A percentile compares a stretch with the other conserved stretches of the same genome.
Evolutionary conservation across 1,284 basidiomycete genomes (phyloP).

Genomic region (Athelia sp.): DNA sequence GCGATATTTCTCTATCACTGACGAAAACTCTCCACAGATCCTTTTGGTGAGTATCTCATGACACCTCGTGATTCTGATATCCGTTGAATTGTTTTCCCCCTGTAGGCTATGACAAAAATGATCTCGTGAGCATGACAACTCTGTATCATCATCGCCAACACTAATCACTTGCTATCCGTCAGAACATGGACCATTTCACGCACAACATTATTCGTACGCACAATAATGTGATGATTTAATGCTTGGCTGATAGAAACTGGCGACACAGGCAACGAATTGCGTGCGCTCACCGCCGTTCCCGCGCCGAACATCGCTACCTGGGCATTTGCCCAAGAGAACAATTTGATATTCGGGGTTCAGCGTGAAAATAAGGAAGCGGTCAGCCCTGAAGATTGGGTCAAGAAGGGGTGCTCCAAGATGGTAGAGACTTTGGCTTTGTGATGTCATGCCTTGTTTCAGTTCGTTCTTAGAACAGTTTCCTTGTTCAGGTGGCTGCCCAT

Average conservation of each 20-base stretch:
- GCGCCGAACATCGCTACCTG: conserved; percentile 53
- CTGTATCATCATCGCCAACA: conserved; percentile 4
- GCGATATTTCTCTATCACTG: conserved; percentile 5
- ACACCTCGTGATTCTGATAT: conserved; percentile 21
- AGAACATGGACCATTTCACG: conserved; percentile 66
- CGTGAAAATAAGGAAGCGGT: conserved; percentile 31
- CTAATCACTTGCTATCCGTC: conserved; percentile 2
- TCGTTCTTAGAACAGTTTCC: too few species aligned
- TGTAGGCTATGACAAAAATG: conserved; percentile 62
- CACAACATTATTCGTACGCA: conserved; percentile 55
- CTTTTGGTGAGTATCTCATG: conserved; percentile 36
- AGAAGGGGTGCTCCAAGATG: conserved; percentile 40
- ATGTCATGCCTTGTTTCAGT: too few species aligned
- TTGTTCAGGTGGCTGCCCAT: too few species aligned
- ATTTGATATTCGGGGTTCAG: conserved; percentile 42
- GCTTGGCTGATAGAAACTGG: not conserved
- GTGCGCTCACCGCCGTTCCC: conserved; percentile 48
- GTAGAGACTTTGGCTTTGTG: conserved; percentile 25
- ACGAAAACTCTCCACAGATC: conserved; percentile 32
- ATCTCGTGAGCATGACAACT: conserved; percentile 50
- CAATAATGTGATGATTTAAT: conserved; percentile 1
- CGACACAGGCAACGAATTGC: conserved; percentile 45
- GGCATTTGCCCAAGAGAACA: conserved; percentile 56
- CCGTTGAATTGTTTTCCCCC: not conserved
- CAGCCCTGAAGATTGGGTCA: conserved; percentile 51